Percentiles rank a stretch among this genome's conserved stretches.
These are phyloP conservation scores for Hypoxylon fuscum DNA, from an alignment of 495 filamentous ascomycete genomes.

Conservation along the genomic window DNA sequence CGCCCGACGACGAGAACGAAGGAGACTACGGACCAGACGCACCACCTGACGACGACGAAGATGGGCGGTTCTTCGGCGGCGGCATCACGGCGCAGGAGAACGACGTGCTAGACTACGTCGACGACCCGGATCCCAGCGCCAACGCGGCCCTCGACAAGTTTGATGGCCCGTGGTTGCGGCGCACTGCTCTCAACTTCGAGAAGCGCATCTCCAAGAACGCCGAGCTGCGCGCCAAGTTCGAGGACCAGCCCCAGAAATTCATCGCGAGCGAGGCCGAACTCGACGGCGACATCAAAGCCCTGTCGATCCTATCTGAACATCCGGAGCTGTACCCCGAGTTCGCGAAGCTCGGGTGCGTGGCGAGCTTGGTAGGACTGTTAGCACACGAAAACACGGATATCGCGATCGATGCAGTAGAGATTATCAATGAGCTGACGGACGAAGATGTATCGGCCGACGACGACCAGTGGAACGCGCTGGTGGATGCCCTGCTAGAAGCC, in stretches of 20 bases:
- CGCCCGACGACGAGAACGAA: constrained; percentile 47
- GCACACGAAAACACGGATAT: constrained; percentile 98
- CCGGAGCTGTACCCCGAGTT: constrained; percentile 87
- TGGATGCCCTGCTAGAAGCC: constrained; percentile 82
- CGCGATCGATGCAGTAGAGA: constrained; percentile 89
- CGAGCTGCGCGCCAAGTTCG: constrained; percentile 89
- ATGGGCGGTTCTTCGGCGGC: constrained; percentile 94
- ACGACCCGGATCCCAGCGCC: constrained; percentile 68
- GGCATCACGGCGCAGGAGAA: constrained; percentile 83
- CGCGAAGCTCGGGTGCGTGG: constrained; percentile 77
- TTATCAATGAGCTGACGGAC: constrained; percentile 91
- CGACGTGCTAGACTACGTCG: constrained; percentile 90
- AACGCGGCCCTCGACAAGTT: constrained; percentile 73
- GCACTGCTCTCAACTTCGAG: constrained; percentile 85
- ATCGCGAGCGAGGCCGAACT: constrained; percentile 83
- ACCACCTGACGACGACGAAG: constrained; percentile 83
- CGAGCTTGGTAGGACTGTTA: constrained; percentile 78
- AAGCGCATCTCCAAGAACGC: constrained; percentile 91
- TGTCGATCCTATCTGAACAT: constrained; percentile 89
- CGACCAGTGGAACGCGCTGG: constrained; percentile 82
- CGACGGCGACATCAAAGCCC: constrained; percentile 86
- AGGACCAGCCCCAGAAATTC: constrained; percentile 83
- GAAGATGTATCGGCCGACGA: constrained; percentile 89
- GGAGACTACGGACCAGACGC: constrained; percentile 75
- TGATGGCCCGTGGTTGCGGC: constrained; percentile 83